Evolutionary conservation across 345 rosid genomes (phyloP).

Genomic region (Hibiscus mutabilis): DNA sequence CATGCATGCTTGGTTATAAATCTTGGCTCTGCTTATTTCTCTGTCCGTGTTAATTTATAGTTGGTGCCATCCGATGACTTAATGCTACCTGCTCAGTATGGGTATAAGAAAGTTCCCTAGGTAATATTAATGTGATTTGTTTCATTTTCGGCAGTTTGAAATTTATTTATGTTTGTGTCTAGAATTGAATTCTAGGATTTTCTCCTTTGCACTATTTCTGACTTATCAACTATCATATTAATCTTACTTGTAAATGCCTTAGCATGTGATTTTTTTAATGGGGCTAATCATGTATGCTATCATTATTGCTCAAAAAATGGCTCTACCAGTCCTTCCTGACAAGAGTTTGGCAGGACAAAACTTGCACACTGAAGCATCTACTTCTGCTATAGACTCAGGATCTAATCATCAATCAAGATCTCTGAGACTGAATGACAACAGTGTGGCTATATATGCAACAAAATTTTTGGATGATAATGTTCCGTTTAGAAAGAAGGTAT

Average conservation of each 20-base stretch:
- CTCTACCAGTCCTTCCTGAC: slow-evolving; percentile 8
- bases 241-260: background rate
- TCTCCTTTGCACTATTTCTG: background rate
- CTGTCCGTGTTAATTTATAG: background rate
- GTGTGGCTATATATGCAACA: slow-evolving; percentile 18
- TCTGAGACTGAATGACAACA: slow-evolving; percentile 10
- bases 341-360: slow-evolving; percentile 1
- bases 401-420: slow-evolving; percentile 12
- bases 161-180: background rate
- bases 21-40: background rate
- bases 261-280: background rate
- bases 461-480: slow-evolving; percentile 41
- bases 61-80: background rate
- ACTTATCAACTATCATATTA: background rate
- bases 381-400: slow-evolving; percentile 19
- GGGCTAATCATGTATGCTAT: background rate
- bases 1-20: background rate
- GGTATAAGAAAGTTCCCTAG: background rate
- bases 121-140: background rate
- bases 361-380: slow-evolving; percentile 22
- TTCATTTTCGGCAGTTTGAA: background rate
- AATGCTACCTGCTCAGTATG: background rate
- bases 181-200: background rate
- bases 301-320: background rate
- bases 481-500: slow-evolving; percentile 47